These are phyloP conservation scores for Pyricularia grisea DNA, from an alignment of 2,329 filamentous ascomycete genomes.

Conservation along the genomic window DNA sequence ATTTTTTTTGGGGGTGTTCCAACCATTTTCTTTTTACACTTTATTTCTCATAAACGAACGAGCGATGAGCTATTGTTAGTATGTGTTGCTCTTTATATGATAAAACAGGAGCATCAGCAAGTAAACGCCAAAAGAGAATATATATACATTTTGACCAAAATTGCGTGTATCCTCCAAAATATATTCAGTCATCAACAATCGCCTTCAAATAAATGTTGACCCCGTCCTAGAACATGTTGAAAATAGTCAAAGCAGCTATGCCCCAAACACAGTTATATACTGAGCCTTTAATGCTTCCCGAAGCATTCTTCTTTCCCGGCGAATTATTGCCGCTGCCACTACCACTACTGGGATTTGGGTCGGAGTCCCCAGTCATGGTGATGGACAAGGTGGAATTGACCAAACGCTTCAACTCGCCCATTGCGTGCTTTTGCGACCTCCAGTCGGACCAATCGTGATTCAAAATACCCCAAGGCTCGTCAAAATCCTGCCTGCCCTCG, in stretches of 20 bases:
- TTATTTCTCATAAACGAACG: too few relatives aligned
- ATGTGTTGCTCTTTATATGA: too few relatives aligned
- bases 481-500: constrained; percentile 5
- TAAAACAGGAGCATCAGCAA: too few relatives aligned
- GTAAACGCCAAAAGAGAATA: too few relatives aligned
- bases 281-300: background rate
- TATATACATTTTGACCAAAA: too few relatives aligned
- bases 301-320: background rate
- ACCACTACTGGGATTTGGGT: background rate
- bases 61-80: too few relatives aligned
- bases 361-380: background rate
- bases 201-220: background rate
- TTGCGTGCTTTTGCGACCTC: background rate
- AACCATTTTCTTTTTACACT: too few relatives aligned
- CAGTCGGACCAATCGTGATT: constrained; percentile 8
- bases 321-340: background rate
- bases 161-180: too few relatives aligned
- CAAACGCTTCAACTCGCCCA: background rate
- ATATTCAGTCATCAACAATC: background rate
- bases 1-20: background rate
- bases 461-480: constrained; percentile 8
- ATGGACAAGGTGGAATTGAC: background rate
- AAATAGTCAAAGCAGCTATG: background rate
- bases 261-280: background rate
- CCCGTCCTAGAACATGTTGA: background rate